phyloP scores from a whole-genome alignment of 257 asterid genomes.

The Mitragyna speciosa region DNA sequence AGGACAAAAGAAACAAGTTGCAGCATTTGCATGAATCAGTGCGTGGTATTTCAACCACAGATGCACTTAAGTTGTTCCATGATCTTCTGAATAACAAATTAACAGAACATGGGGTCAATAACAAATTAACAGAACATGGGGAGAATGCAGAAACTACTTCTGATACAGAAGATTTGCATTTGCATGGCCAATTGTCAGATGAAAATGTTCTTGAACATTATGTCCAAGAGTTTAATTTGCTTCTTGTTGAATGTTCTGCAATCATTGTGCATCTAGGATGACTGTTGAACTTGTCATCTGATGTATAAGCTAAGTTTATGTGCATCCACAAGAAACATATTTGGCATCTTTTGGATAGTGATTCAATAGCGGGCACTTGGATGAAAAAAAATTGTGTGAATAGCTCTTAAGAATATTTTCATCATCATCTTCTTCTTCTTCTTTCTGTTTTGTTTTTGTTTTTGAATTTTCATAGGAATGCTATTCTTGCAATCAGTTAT shows the following conservation, averaged over 20 bases:
- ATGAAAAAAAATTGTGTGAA: too few relatives aligned
- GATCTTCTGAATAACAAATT: constrained; percentile 39
- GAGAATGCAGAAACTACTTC: constrained; percentile 24
- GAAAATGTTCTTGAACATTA: constrained; percentile 35
- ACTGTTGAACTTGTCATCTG: not conserved
- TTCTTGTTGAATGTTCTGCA: constrained; percentile 53
- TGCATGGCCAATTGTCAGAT: constrained; percentile 20
- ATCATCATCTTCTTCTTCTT: too few relatives aligned
- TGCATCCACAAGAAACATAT: not conserved
- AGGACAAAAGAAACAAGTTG: constrained; percentile 54
- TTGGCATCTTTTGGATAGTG: not conserved
- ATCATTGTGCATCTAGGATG: constrained; percentile 35
- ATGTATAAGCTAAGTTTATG: not conserved
- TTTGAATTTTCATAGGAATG: too few relatives aligned
- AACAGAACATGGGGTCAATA: constrained; percentile 20
- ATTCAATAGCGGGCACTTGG: not conserved
- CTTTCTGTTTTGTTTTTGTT: too few relatives aligned
- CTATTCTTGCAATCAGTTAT: too few relatives aligned
- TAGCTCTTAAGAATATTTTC: too few relatives aligned
- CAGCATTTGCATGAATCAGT: constrained; percentile 51
- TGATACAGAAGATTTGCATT: constrained; percentile 19
- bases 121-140: constrained; percentile 27
- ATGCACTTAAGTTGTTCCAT: constrained; percentile 53
- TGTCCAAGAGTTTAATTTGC: constrained; percentile 40
- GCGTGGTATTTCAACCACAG: constrained; percentile 49